A percentile compares a stretch with the other conserved stretches of the same genome.
Conservation (phyloP, 1,284 basidiomycete genomes). For the Puccinia novopanici region DNA sequence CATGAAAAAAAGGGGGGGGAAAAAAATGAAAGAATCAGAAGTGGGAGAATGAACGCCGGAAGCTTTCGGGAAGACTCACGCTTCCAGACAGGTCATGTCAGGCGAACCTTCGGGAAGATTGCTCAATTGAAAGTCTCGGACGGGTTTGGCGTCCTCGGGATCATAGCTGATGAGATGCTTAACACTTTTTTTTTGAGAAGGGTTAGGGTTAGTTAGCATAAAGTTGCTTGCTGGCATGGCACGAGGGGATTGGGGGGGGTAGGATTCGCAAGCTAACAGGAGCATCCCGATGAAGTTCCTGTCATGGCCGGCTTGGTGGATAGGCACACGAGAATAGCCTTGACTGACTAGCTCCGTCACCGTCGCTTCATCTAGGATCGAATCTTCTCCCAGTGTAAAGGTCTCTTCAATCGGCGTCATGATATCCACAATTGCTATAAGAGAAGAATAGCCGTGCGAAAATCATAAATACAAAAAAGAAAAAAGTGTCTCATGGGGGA, state of each 20-base stretch:
- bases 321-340: slow-evolving; percentile 91
- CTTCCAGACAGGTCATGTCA: slow-evolving; percentile 78
- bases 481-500: background rate
- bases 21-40: background rate
- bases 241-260: no score
- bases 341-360: slow-evolving; percentile 57
- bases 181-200: slow-evolving; percentile 30
- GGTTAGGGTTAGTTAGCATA: background rate
- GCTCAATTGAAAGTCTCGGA: slow-evolving; percentile 67
- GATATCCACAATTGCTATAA: slow-evolving; percentile 57
- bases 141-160: slow-evolving; percentile 74
- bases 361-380: slow-evolving; percentile 60
- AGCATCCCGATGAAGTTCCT: slow-evolving; percentile 82
- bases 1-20: background rate
- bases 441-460: background rate
- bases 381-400: slow-evolving; percentile 61
- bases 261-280: slow-evolving; percentile 59
- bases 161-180: slow-evolving; percentile 75
- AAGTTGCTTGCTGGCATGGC: no score
- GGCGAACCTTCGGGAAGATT: slow-evolving; percentile 89
- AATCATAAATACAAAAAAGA: background rate
- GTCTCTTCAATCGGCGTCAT: slow-evolving; percentile 62
- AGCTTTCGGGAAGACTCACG: slow-evolving; percentile 56
- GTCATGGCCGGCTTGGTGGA: slow-evolving; percentile 76
- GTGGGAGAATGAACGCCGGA: background rate